A percentile compares a stretch with the other conserved stretches of the same genome.
Evolutionary conservation across 1,139 yeast species (phyloP).

Genomic region (Magnusiomyces sp.): DNA sequence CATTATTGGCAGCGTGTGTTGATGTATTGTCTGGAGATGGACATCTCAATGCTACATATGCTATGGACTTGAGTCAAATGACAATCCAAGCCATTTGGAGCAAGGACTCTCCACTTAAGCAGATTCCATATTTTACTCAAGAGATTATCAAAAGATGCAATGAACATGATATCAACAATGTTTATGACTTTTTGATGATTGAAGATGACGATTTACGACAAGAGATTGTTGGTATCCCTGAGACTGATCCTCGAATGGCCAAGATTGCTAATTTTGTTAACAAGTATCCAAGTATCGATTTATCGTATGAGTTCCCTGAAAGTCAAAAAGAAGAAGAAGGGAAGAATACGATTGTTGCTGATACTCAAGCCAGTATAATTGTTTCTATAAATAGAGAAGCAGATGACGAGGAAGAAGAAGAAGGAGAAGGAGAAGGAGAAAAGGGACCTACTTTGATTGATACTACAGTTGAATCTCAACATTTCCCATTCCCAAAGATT

Average conservation of each 20-base stretch:
- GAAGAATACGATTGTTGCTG: conserved; percentile 33
- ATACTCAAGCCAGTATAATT: conserved; percentile 40
- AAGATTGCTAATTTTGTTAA: conserved; percentile 83
- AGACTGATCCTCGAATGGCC: conserved; percentile 40
- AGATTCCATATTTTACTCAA: conserved; percentile 61
- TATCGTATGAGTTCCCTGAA: conserved; percentile 44
- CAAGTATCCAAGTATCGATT: conserved; percentile 78
- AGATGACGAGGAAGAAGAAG: conserved; percentile 42
- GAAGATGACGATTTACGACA: conserved; percentile 73
- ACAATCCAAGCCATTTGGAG: conserved; percentile 83
- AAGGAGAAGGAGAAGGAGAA: no score
- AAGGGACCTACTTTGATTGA: conserved; percentile 31
- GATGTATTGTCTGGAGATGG: conserved; percentile 81
- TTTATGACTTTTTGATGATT: conserved; percentile 76
- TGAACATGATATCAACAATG: conserved; percentile 51
- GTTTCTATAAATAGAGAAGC: conserved; percentile 57
- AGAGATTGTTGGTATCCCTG: conserved; percentile 43
- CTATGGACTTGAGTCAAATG: conserved; percentile 89
- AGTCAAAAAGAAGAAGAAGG: conserved; percentile 18
- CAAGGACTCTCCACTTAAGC: conserved; percentile 68
- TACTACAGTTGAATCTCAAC: conserved; percentile 43
- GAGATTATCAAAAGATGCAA: conserved; percentile 52
- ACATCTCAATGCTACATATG: conserved; percentile 62
- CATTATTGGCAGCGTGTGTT: conserved; percentile 55
- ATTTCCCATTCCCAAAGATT: conserved; percentile 49